phyloP scores from a whole-genome alignment of 2,329 filamentous ascomycete genomes.

The Helicocarpus griseus region DNA sequence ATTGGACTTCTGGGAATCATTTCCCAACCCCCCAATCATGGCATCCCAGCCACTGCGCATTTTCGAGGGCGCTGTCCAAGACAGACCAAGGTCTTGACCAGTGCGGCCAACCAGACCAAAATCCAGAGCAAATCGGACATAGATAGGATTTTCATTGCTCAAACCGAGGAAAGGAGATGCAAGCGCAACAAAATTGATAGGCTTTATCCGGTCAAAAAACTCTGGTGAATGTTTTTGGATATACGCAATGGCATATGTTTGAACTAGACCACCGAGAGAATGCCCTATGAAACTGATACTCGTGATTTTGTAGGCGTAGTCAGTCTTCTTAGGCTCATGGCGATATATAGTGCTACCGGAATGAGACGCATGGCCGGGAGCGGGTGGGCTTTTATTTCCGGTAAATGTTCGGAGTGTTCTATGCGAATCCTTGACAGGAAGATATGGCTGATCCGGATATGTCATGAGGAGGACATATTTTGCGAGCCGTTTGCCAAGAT shows the following conservation, averaged over 20 bases:
- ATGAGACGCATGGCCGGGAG: slow-evolving; percentile 31
- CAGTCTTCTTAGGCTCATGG: slow-evolving; percentile 25
- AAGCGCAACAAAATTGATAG: slow-evolving; percentile 81
- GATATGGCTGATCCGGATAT: slow-evolving; percentile 84
- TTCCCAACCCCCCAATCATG: slow-evolving; percentile 70
- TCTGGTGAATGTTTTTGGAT: slow-evolving; percentile 90
- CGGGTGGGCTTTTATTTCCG: slow-evolving; percentile 24
- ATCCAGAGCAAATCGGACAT: slow-evolving; percentile 93
- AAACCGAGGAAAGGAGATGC: slow-evolving; percentile 82
- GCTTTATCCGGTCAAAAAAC: slow-evolving; percentile 78
- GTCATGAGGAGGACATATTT: slow-evolving; percentile 84
- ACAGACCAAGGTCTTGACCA: slow-evolving; percentile 86
- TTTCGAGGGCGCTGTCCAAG: slow-evolving; percentile 82
- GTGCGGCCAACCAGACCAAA: slow-evolving; percentile 94
- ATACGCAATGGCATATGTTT: slow-evolving; percentile 91
- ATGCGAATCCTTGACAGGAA: slow-evolving; percentile 54
- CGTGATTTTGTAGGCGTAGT: slow-evolving; percentile 66
- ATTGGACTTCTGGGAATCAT: slow-evolving; percentile 45
- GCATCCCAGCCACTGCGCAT: slow-evolving; percentile 81
- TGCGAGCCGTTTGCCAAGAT: slow-evolving; percentile 85
- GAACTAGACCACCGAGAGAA: slow-evolving; percentile 79
- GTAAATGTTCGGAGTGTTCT: slow-evolving; percentile 42
- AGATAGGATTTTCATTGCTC: slow-evolving; percentile 95
- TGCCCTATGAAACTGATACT: slow-evolving; percentile 94
- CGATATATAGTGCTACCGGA: slow-evolving; percentile 48